Percentiles rank a stretch among this genome's conserved stretches.
Conservation (phyloP, 1,284 basidiomycete genomes). For the Moniliophthora roreri region DNA sequence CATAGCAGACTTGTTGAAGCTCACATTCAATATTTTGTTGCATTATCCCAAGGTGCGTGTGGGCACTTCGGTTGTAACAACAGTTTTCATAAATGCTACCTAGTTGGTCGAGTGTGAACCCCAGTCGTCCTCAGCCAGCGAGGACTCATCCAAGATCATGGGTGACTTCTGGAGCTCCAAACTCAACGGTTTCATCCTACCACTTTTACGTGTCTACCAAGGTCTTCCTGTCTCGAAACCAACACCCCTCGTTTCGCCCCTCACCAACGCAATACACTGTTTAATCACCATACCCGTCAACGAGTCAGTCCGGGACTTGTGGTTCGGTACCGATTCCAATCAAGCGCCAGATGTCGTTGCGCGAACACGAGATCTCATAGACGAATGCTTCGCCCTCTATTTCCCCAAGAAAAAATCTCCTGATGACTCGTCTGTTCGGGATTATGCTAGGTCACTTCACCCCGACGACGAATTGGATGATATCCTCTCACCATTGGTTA, state of each 20-base stretch:
- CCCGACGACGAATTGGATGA: conserved; percentile 65
- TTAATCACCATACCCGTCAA: conserved; percentile 71
- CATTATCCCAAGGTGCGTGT: conserved; percentile 61
- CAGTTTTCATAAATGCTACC: not conserved
- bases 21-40: conserved; percentile 71
- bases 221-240: conserved; percentile 57
- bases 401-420: conserved; percentile 42
- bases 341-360: conserved; percentile 47
- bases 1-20: conserved; percentile 72
- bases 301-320: conserved; percentile 50
- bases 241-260: conserved; percentile 61
- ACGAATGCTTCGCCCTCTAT: conserved; percentile 60
- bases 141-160: conserved; percentile 34
- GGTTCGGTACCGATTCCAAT: conserved; percentile 35
- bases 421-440: conserved; percentile 58
- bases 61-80: not conserved
- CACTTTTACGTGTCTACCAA: conserved; percentile 63
- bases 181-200: conserved; percentile 64
- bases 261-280: conserved; percentile 74
- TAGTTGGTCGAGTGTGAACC: conserved; percentile 48
- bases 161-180: conserved; percentile 71
- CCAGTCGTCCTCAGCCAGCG: conserved; percentile 29
- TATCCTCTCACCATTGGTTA: conserved; percentile 14
- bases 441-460: conserved; percentile 16
- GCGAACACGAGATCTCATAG: conserved; percentile 66